Evolutionary conservation across 2,329 filamentous ascomycete genomes (phyloP).

Genomic region (Clonostachys chloroleuca): DNA sequence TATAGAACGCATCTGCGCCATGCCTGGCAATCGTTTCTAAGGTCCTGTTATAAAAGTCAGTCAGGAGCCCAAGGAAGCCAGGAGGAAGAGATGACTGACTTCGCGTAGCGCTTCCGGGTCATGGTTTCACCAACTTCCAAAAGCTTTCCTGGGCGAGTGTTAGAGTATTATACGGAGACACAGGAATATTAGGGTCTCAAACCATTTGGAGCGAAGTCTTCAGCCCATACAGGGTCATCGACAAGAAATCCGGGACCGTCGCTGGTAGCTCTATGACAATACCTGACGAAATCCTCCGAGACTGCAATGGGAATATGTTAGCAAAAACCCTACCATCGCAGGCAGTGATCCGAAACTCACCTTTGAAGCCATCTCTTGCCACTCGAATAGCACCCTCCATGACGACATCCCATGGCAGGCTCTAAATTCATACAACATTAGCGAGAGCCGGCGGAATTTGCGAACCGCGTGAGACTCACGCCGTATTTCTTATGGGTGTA

Average conservation of each 20-base stretch:
- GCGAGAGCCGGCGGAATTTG: too few species aligned
- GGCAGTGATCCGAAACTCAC: conserved; percentile 12
- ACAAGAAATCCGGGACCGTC: conserved; percentile 57
- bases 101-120: conserved; percentile 73
- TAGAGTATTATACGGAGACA: too few species aligned
- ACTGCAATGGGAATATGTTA: conserved; percentile 30
- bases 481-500: conserved; percentile 73
- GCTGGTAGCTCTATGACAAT: conserved; percentile 6
- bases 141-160: conserved; percentile 43
- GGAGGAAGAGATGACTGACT: conserved; percentile 18
- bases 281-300: conserved; percentile 61
- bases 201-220: conserved; percentile 84
- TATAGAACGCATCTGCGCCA: conserved; percentile 72
- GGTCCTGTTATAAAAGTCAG: conserved; percentile 32
- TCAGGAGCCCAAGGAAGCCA: background rate
- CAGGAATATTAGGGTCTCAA: background rate
- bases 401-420: conserved; percentile 65
- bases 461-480: conserved; percentile 21
- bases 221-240: conserved; percentile 73
- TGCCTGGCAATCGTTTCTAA: conserved; percentile 71
- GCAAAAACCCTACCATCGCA: background rate
- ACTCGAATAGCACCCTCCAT: conserved; percentile 70
- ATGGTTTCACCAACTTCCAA: conserved; percentile 72
- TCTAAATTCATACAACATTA: background rate
- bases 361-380: conserved; percentile 67